Evolutionary conservation across 148 eudicot genomes (phyloP).

Genomic region (Rhododendron molle): DNA sequence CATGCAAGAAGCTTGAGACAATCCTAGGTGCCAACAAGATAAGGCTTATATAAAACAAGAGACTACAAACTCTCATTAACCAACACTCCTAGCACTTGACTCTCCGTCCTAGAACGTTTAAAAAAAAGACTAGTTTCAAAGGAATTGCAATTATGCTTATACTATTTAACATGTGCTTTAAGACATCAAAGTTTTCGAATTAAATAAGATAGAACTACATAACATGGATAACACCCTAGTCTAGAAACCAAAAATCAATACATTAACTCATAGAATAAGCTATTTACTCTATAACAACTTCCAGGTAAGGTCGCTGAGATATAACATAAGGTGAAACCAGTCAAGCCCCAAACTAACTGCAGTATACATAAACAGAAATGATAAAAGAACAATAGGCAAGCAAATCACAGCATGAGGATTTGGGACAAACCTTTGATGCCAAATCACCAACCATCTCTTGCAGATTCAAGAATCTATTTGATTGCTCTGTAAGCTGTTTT

Average conservation of each 20-base stretch:
- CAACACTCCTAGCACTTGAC: neutral
- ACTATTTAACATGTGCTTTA: neutral
- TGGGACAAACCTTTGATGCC: slow-evolving; percentile 76
- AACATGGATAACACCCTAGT: neutral
- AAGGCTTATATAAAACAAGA: too few relatives aligned
- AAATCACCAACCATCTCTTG: slow-evolving; percentile 95
- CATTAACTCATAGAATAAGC: neutral
- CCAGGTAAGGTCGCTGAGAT: neutral
- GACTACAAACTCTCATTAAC: neutral
- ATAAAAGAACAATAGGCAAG: slow-evolving; percentile 1
- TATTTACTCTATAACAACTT: neutral
- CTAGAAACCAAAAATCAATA: neutral
- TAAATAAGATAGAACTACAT: neutral
- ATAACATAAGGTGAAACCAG: neutral
- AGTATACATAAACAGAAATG: neutral
- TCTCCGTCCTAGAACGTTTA: neutral
- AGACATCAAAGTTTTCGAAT: neutral
- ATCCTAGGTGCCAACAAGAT: too few relatives aligned
- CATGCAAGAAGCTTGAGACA: too few relatives aligned
- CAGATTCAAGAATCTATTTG: slow-evolving; percentile 65
- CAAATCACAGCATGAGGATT: neutral
- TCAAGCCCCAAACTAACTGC: neutral
- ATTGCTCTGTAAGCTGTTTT: slow-evolving; percentile 73
- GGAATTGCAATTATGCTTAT: neutral
- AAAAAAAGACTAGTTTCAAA: neutral